Base-by-base conservation (phyloP, 208 protist species). In the Lotmaria passim region DNA sequence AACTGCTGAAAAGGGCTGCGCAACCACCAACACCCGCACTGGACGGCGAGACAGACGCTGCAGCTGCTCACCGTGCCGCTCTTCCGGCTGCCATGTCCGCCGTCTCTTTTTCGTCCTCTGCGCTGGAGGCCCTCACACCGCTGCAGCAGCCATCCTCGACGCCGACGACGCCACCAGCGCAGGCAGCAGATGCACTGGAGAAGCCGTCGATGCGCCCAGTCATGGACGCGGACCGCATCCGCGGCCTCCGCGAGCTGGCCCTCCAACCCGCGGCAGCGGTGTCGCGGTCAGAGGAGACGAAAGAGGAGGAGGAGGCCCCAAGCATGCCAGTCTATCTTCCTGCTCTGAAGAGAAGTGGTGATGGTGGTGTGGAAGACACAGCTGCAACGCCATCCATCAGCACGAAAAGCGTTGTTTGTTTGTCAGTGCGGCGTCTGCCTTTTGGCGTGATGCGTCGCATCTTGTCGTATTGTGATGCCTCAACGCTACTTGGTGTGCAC, bases 371-470 rank as follows among this genome's bases (percentile, higher is more conserved):
- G n/a, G n/a, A n/a, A n/a, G n/a, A n/a, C n/a, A n/a, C n/a, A n/a
- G n/a, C n/a, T n/a, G n/a, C n/a, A n/a, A n/a, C n/a, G n/a, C n/a
- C n/a, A n/a, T n/a, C n/a, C n/a, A n/a, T 15, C 41, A 46, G 11
- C 7, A 46, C 2, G 41, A 4, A 17, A 3, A 46, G 10, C 41
- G 41, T 46, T 10, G 7, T 4, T 10, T n/a, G 34, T 31, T 19
- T 59, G n/a, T 34, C 26, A 10, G 46, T 87, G 39, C 68, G 78
- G 19, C 47, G 65, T 19, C 57, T 89, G 44, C 73, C 76, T 2
- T 89, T 89, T 51, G 19, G 46, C 19, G 43, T 86, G n/a, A 15
- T 89, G 33, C 63, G 68, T 23, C 58, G 53, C 31, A 41, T 86
- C 23, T 64, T 89, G 3, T 71, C 74, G 28, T 86, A 76, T 52